Conservation (phyloP, 2,329 filamentous ascomycete species). For the Trichoderma simmonsii region DNA sequence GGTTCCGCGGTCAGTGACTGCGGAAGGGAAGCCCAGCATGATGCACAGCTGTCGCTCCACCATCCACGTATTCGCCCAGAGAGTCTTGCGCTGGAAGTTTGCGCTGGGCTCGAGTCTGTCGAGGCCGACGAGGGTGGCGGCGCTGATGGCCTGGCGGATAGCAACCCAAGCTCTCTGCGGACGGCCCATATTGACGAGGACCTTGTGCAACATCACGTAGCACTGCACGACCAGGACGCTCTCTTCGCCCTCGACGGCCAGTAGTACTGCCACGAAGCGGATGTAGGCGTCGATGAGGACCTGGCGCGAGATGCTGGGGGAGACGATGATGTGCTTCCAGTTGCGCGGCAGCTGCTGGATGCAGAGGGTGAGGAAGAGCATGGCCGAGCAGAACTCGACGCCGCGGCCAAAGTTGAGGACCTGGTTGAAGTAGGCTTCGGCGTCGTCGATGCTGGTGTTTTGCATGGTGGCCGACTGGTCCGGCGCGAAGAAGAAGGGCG, state of each 20-base stretch:
- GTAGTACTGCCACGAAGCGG: constrained; percentile 41
- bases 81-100: constrained; percentile 32
- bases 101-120: constrained; percentile 32
- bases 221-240: constrained; percentile 53
- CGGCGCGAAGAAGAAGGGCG: constrained; percentile 18
- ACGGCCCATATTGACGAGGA: constrained; percentile 53
- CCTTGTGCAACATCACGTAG: constrained; percentile 48
- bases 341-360: constrained; percentile 38
- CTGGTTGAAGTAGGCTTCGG: constrained; percentile 35
- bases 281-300: constrained; percentile 45
- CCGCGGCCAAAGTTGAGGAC: constrained; percentile 33
- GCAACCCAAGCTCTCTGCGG: constrained; percentile 54
- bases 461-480: constrained; percentile 9
- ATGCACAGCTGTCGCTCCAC: constrained; percentile 50
- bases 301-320: constrained; percentile 36
- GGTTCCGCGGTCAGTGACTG: constrained; percentile 25
- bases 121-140: constrained; percentile 50
- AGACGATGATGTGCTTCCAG: constrained; percentile 31
- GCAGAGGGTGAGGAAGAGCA: constrained; percentile 43
- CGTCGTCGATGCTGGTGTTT: constrained; percentile 17
- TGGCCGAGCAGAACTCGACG: constrained; percentile 34
- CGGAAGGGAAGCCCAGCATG: constrained; percentile 51
- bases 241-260: constrained; percentile 48
- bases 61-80: constrained; percentile 40
- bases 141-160: constrained; percentile 48